phyloP scores from a whole-genome alignment of 139 green algal genomes.

The Dunaliella primolecta region DNA sequence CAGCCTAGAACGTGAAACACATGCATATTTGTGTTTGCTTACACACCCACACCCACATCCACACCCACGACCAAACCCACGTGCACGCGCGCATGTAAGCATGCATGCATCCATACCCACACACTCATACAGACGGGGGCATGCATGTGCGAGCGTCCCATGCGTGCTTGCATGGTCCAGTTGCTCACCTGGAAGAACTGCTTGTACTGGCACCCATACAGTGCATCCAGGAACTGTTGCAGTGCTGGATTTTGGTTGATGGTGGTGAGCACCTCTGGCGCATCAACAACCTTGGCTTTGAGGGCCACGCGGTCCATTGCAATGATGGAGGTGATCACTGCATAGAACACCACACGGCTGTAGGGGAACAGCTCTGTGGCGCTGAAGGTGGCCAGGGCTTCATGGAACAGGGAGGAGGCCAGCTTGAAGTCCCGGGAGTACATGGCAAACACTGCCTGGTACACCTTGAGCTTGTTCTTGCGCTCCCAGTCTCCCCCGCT shows the following conservation, averaged over 20 bases:
- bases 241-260: constrained; percentile 82
- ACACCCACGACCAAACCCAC: not conserved
- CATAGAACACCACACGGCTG: constrained; percentile 86
- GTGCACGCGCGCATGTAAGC: no score
- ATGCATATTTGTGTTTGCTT: not conserved
- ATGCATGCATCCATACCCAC: not conserved
- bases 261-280: constrained; percentile 91
- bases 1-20: no score
- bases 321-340: constrained; percentile 73
- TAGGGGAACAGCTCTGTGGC: constrained; percentile 92
- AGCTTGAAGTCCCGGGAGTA: constrained; percentile 81
- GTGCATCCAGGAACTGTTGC: constrained; percentile 72
- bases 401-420: constrained; percentile 87
- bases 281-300: constrained; percentile 77
- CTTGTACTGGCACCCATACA: constrained; percentile 91
- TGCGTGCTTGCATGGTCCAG: no score
- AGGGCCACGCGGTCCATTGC: constrained; percentile 66
- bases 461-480: constrained; percentile 99
- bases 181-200: constrained; percentile 82
- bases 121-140: not conserved
- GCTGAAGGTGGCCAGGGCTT: constrained; percentile 95
- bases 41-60: not conserved
- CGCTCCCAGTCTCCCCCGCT: constrained; percentile 97
- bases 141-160: no score
- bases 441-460: constrained; percentile 88